Evolutionary conservation across 257 asterid species (phyloP), one percentile per base, ranked within the genome.

Genomic region (Jasminum sambac): DNA sequence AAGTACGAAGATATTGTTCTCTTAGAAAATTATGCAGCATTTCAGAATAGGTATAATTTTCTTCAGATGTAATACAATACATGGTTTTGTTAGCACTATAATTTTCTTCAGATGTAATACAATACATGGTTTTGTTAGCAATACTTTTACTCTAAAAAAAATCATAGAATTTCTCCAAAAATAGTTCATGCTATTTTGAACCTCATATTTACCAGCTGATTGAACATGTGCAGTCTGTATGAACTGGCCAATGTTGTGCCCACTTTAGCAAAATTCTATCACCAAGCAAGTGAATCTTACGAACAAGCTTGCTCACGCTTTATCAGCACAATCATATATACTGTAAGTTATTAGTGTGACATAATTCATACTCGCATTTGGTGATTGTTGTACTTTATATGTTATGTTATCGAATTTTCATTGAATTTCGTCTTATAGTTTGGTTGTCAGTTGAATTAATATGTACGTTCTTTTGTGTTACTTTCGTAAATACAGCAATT

Each of bases 171-270:
- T 16, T 64, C 17, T 13, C 46, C 46, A 25, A 39, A 4, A 55
- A 25, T 5, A 37, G 62, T 66, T 64, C 65, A 50, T 40, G 60
- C 23, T 67, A 19, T 72, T 72, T 63, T 41, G 1, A 24, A 42
- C 52, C 39, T 41, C 25, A 72, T 79, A 64, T 66, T 74, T 42
- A 74, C 64, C 46, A 44, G 52, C 81, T 85, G 78, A 63, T 74
- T 78, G 74, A 76, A 59, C 75, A 57, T 67, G 38, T 83, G 80
- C 94, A 95, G 99, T 79, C 84, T 95, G 73, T 91, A 91, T 79
- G 99, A 95, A 71, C 90, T 95, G 78, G 99, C 99, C 72, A 95
- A 91, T 81, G 89, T 91, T 69, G 99, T 95, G 77, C 93, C 96
- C 10, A 90, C 90, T 61, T 85, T 91, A 74, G 99, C 98, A 38